Base-by-base conservation (phyloP, 2,329 filamentous ascomycete species). In the Monilinia fructigena region DNA sequence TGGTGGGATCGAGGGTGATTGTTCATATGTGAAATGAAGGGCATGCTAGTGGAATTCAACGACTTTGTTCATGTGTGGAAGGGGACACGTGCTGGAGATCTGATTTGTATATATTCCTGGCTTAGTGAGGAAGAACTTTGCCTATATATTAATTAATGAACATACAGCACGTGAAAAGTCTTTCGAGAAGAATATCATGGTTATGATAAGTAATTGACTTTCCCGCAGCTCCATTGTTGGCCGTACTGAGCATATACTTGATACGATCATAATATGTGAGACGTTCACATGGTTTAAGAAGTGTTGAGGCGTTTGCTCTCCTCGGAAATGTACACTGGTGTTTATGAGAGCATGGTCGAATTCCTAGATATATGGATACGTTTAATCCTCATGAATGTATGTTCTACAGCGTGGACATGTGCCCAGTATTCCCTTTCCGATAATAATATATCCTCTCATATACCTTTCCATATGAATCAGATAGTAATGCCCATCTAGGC, bases 91-190 rank as follows among this genome's bases (percentile, higher is more conserved):
- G 58, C n/a, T 50, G n/a, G 45, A 50, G 28, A 35, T 50, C 58
- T 26, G 31, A 52, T 50, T 61, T 61, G 58, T 61, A 52, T 50
- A 38, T 50, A 50, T 61, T 38, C 45, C n/a, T 12, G 31, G 45
- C n/a, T 23, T 10, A 28, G 48, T n/a, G 14, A 35, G 42, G 28
- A 40, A 55, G 14, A 8, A 56, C 20, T 3, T 58, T 56, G 52
- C 38, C 48, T 55, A 52, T 64, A 48, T 47, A 56, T 58, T 18
- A 23, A 64, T 55, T 40, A 47, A 63, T 63, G 50, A 26, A 38
- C 20, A 63, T 56, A 48, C 38, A 35, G 45, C n/a, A 58, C 28
- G 7, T 14, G 2, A 38, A 38, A 56, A 26, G 20, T 26, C 10
- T 8, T 14, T 4, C 20, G 35, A 12, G 26, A 23, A 23, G 31